Percentiles rank a stretch among this genome's conserved stretches.
Evolutionary conservation across 371 early-diverging fungal species (phyloP).

Genomic region (Mortierella sp.): DNA sequence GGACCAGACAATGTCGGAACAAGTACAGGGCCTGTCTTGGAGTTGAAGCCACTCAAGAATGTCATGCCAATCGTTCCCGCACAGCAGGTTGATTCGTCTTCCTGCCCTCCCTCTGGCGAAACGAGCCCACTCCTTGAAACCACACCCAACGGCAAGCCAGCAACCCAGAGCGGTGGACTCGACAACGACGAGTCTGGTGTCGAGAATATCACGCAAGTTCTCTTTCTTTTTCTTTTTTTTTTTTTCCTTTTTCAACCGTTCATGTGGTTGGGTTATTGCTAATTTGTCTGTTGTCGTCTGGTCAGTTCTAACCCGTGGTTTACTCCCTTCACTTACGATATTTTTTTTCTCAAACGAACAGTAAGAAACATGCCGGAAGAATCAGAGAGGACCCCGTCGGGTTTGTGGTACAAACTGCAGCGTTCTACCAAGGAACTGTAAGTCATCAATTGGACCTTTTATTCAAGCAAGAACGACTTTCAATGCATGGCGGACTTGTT

Average conservation of each 20-base stretch:
- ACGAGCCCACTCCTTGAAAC: conserved; percentile 15
- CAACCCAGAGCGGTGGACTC: conserved; percentile 10
- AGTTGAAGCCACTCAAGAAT: conserved; percentile 55
- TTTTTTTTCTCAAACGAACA: conserved; percentile 26
- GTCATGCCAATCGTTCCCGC: conserved; percentile 57
- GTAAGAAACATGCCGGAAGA: conserved; percentile 74
- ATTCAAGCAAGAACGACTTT: background rate
- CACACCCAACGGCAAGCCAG: conserved; percentile 7
- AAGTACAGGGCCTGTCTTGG: conserved; percentile 21
- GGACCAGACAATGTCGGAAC: conserved; percentile 10
- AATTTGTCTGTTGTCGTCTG: background rate
- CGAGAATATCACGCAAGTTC: conserved; percentile 56
- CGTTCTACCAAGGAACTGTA: conserved; percentile 81
- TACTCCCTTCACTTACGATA: background rate
- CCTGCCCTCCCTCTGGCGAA: conserved; percentile 38
- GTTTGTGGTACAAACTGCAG: conserved; percentile 78
- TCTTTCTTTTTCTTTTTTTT: background rate
- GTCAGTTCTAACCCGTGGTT: conserved; percentile 4
- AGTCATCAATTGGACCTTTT: conserved; percentile 20
- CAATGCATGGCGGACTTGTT: background rate
- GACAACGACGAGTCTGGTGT: conserved; percentile 58
- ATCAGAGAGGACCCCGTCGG: conserved; percentile 86
- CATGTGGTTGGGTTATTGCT: background rate
- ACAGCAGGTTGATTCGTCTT: conserved; percentile 49
- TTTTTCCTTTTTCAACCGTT: background rate